Conservation (phyloP, 164 flowering plant species). For the Piper betle region DNA sequence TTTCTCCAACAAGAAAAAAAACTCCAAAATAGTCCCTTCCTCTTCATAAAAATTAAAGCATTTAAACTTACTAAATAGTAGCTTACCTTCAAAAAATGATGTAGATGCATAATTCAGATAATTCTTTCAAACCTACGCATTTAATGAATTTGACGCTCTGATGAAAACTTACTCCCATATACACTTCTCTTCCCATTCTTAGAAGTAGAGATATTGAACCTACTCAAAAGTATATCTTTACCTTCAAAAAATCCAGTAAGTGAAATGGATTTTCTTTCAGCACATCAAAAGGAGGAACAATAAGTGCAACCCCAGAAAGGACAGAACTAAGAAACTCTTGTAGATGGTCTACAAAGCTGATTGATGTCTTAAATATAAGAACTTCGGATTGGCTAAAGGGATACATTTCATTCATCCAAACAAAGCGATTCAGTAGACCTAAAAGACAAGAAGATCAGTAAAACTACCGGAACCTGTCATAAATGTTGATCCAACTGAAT, state of each 20-base stretch:
- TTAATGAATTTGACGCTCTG: no score
- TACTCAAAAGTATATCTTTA: slow-evolving; percentile 7
- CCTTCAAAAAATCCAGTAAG: slow-evolving; percentile 56
- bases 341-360: slow-evolving; percentile 85
- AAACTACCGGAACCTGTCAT: neutral
- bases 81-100: no score
- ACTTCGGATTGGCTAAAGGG: slow-evolving; percentile 49
- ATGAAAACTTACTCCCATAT: no score
- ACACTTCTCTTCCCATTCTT: no score
- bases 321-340: slow-evolving; percentile 73
- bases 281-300: slow-evolving; percentile 57
- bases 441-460: slow-evolving; percentile 3
- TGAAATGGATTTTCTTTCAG: slow-evolving; percentile 41
- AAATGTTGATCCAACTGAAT: neutral
- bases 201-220: no score
- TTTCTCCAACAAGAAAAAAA: no score
- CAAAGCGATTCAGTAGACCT: slow-evolving; percentile 84
- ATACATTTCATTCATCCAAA: slow-evolving; percentile 80
- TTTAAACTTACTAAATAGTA: no score
- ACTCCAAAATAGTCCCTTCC: no score
- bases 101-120: no score
- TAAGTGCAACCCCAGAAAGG: slow-evolving; percentile 43
- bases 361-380: slow-evolving; percentile 70
- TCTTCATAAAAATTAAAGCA: no score
- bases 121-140: no score